phyloP scores from a whole-genome alignment of 2,329 filamentous ascomycete genomes.

The Trichoderma polysporum region DNA sequence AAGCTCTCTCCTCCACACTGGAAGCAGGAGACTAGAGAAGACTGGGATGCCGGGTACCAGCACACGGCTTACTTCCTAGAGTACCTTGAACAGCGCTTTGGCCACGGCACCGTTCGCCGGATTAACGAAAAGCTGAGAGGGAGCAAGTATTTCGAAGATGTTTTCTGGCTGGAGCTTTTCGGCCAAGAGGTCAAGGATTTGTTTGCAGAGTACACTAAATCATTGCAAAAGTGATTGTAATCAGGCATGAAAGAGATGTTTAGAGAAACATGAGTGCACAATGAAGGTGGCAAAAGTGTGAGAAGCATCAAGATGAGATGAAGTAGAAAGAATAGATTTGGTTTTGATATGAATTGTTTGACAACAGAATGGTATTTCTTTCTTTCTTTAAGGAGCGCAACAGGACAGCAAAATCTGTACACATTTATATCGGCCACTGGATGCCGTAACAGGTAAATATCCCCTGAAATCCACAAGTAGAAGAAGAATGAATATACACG shows the following conservation, averaged over 20 bases:
- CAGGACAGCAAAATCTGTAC: not conserved
- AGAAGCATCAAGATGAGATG: not conserved
- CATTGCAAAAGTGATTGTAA: slow-evolving; percentile 17
- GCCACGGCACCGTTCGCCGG: slow-evolving; percentile 56
- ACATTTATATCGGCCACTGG: not conserved
- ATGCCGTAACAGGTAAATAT: not conserved
- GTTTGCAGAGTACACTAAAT: slow-evolving; percentile 68
- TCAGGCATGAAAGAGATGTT: too few species aligned
- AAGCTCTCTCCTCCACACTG: slow-evolving; percentile 79
- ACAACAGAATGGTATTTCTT: not conserved
- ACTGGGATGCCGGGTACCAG: slow-evolving; percentile 91
- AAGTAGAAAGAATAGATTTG: not conserved
- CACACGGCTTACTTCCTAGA: slow-evolving; percentile 88
- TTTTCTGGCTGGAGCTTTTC: slow-evolving; percentile 68
- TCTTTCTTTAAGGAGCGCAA: slow-evolving; percentile 9
- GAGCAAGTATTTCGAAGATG: slow-evolving; percentile 62
- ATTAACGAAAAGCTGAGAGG: slow-evolving; percentile 67
- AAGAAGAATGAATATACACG: not conserved
- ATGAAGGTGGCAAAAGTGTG: not conserved
- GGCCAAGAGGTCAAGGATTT: slow-evolving; percentile 65
- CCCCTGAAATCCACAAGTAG: not conserved
- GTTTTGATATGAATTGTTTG: not conserved
- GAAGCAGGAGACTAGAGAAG: slow-evolving; percentile 57
- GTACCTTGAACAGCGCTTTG: slow-evolving; percentile 71
- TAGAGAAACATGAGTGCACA: not conserved